Evolutionary conservation across 768 basidiomycete species (phyloP).

Genomic region (Cyclocybe cylindracea): DNA sequence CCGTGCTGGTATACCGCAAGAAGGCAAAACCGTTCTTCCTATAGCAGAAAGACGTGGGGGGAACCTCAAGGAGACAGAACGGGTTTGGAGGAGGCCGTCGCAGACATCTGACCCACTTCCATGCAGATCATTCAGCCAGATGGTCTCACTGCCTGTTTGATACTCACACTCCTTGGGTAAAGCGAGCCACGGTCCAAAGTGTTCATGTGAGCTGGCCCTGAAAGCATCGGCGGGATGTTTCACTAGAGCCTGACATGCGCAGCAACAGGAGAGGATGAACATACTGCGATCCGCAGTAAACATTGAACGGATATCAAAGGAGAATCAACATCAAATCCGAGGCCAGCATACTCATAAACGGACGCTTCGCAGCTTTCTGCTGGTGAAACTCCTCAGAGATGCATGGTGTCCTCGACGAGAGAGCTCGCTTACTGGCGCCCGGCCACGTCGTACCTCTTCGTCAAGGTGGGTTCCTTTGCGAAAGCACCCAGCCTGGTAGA

Average conservation of each 20-base stretch:
- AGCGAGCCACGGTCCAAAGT: too few species aligned
- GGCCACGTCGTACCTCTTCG: constrained; percentile 11
- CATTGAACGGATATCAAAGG: neutral
- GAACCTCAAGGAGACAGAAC: too few species aligned
- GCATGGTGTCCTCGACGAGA: constrained; percentile 9
- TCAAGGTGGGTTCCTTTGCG: constrained; percentile 5
- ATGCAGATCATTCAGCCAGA: neutral
- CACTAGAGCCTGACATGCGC: too few species aligned
- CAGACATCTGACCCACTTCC: too few species aligned
- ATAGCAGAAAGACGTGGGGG: too few species aligned
- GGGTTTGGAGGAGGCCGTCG: too few species aligned
- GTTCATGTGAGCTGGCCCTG: too few species aligned
- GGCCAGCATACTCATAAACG: neutral
- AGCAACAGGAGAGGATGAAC: too few species aligned
- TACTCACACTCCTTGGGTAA: neutral
- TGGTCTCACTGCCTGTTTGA: neutral
- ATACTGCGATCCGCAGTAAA: neutral
- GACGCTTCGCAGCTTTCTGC: neutral
- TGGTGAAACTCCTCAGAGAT: neutral
- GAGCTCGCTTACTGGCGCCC: neutral
- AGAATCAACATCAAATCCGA: neutral
- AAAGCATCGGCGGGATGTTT: too few species aligned
- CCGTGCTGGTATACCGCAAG: too few species aligned
- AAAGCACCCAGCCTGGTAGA: neutral
- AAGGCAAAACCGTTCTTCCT: too few species aligned